Conservation (phyloP, 495 filamentous ascomycete species). For the Bathelium albidoporum region DNA sequence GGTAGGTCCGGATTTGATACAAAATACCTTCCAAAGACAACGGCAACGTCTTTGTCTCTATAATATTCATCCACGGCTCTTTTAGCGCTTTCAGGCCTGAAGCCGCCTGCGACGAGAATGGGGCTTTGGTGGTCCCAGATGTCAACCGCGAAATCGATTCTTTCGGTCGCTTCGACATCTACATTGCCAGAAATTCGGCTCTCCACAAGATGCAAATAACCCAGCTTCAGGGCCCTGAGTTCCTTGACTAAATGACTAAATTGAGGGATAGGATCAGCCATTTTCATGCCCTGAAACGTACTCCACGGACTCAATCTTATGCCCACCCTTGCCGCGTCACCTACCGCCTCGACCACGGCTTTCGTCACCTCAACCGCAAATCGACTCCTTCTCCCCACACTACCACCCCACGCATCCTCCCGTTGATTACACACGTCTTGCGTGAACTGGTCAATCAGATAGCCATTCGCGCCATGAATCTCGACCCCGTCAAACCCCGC, state of each 20-base stretch:
- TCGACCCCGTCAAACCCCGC: constrained; percentile 75
- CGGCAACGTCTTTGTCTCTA: constrained; percentile 37
- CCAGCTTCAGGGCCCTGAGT: constrained; percentile 46
- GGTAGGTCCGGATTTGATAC: constrained; percentile 64
- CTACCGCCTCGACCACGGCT: constrained; percentile 54
- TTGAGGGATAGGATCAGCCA: constrained; percentile 52
- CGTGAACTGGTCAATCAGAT: constrained; percentile 64
- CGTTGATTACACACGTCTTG: constrained; percentile 54
- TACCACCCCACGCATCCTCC: constrained; percentile 60
- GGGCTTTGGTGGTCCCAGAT: constrained; percentile 39
- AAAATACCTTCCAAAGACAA: constrained; percentile 53
- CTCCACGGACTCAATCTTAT: constrained; percentile 58
- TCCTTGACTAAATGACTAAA: constrained; percentile 48
- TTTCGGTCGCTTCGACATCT: constrained; percentile 35
- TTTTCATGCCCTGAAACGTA: constrained; percentile 57
- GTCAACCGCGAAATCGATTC: constrained; percentile 44
- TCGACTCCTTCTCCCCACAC: constrained; percentile 56
- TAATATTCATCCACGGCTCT: constrained; percentile 45
- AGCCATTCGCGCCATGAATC: constrained; percentile 65
- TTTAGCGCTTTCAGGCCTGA: constrained; percentile 37
- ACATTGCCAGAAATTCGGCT: constrained; percentile 38
- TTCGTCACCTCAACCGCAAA: constrained; percentile 55
- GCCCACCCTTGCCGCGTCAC: constrained; percentile 45
- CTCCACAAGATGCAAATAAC: constrained; percentile 59
- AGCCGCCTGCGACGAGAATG: constrained; percentile 56